Evolutionary conservation across 129 eudicot species (phyloP).

Genomic region (Arctium lappa): DNA sequence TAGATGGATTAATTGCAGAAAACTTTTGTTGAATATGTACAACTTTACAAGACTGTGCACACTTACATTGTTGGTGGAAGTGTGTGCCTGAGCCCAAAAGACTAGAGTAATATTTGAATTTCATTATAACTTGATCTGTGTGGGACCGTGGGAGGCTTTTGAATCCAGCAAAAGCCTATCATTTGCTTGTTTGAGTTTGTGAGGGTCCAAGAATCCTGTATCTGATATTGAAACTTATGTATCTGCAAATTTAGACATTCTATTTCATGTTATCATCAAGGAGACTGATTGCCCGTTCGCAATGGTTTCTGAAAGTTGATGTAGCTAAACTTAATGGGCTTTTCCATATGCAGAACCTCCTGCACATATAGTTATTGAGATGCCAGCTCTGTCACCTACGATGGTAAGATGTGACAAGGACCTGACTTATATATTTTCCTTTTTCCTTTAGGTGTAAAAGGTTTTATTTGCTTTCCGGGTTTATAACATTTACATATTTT

Average conservation of each 20-base stretch:
- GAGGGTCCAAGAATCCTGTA: neutral
- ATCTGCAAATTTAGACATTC: neutral
- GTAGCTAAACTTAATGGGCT: constrained; percentile 12
- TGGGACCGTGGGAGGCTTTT: neutral
- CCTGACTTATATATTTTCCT: neutral
- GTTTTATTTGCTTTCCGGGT: neutral
- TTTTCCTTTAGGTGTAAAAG: constrained; percentile 26
- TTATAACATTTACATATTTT: neutral
- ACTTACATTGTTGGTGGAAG: neutral
- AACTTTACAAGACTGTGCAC: neutral
- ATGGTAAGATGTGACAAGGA: constrained; percentile 53
- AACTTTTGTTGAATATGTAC: neutral
- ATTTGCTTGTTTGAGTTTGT: neutral
- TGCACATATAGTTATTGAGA: constrained; percentile 58
- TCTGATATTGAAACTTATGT: neutral
- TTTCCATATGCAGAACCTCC: constrained; percentile 55
- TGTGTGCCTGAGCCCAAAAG: neutral
- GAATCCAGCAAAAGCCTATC: neutral
- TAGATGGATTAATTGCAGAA: neutral
- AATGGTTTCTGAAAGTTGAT: constrained; percentile 8
- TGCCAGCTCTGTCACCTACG: constrained; percentile 98
- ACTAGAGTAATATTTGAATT: neutral
- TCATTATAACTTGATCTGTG: neutral
- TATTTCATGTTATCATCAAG: constrained; percentile 1
- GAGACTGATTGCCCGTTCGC: neutral